These are phyloP conservation scores for Erodium maritimum DNA, from an alignment of 345 rosid species.

Conservation along the genomic window DNA sequence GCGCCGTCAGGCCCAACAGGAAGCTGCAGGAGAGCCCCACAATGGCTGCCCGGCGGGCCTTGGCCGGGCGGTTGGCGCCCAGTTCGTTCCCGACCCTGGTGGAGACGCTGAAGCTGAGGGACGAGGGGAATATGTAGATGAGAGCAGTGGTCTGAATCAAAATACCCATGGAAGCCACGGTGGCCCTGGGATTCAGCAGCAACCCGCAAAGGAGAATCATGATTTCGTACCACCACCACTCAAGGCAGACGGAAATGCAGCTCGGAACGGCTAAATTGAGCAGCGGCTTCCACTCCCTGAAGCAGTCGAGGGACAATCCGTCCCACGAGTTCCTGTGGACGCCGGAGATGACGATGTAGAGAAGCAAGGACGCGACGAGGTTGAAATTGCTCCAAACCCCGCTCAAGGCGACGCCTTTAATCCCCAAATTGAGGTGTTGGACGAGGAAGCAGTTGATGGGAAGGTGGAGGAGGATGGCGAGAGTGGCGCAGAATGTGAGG, in stretches of 20 bases:
- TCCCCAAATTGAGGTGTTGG: conserved; percentile 39
- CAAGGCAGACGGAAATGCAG: conserved; percentile 72
- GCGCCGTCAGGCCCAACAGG: conserved; percentile 42
- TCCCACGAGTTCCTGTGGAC: conserved; percentile 42
- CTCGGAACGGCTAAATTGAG: conserved; percentile 53
- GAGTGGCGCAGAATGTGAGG: conserved; percentile 45
- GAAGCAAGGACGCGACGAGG: conserved; percentile 36
- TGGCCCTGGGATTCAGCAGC: conserved; percentile 40
- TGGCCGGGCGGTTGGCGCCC: conserved; percentile 47
- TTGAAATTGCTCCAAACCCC: conserved; percentile 64
- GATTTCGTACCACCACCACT: conserved; percentile 92
- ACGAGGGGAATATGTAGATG: conserved; percentile 73
- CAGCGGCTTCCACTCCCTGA: conserved; percentile 42
- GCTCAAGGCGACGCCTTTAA: conserved; percentile 61
- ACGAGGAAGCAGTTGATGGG: conserved; percentile 58
- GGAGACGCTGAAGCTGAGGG: conserved; percentile 63
- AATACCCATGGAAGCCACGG: conserved; percentile 74
- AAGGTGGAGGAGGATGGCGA: conserved; percentile 49
- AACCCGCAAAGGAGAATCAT: conserved; percentile 65
- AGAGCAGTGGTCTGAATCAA: conserved; percentile 63
- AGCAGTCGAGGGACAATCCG: conserved; percentile 50
- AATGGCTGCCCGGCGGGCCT: conserved; percentile 42
- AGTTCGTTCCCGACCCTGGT: conserved; percentile 66
- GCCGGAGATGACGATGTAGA: conserved; percentile 43
- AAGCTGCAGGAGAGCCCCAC: conserved; percentile 45